Percentiles rank a stretch among this genome's conserved stretches.
phyloP scores from a whole-genome alignment of 768 basidiomycete genomes.

The Suillus decipiens region DNA sequence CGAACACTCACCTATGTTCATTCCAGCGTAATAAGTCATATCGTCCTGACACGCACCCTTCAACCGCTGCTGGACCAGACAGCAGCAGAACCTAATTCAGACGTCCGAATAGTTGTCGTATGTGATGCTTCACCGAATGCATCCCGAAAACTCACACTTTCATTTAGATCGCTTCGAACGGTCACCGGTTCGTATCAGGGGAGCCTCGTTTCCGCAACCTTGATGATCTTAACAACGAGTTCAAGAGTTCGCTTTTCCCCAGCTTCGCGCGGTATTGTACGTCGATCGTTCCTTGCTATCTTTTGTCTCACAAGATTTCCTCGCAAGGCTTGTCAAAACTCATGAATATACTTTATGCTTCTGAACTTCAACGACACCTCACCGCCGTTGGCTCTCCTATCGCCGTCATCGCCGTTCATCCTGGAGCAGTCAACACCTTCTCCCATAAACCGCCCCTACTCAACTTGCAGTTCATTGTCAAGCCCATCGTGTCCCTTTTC shows the following conservation, averaged over 20 bases:
- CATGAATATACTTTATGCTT: constrained; percentile 50
- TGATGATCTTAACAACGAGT: constrained; percentile 40
- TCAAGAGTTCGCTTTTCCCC: constrained; percentile 21
- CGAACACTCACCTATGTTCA: neutral
- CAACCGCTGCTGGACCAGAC: constrained; percentile 55
- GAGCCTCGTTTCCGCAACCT: constrained; percentile 29
- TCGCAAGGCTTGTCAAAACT: constrained; percentile 51
- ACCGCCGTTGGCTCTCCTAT: constrained; percentile 33
- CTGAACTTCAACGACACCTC: constrained; percentile 50
- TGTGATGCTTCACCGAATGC: constrained; percentile 15
- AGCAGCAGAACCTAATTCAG: constrained; percentile 45
- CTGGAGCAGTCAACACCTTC: constrained; percentile 33
- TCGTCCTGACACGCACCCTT: constrained; percentile 54
- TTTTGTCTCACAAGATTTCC: neutral
- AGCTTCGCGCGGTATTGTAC: constrained; percentile 36
- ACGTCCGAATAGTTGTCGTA: constrained; percentile 64
- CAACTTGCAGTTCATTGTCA: constrained; percentile 21
- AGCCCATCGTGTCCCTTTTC: constrained; percentile 21
- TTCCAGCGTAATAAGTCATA: constrained; percentile 52
- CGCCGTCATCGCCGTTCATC: constrained; percentile 30
- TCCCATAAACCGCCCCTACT: neutral
- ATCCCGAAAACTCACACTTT: neutral
- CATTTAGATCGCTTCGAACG: constrained; percentile 36
- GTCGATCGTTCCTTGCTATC: neutral
- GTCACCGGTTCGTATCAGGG: constrained; percentile 23